phyloP scores from a whole-genome alignment of 2,329 filamentous ascomycete species.

The Verticillium albo-atrum region DNA sequence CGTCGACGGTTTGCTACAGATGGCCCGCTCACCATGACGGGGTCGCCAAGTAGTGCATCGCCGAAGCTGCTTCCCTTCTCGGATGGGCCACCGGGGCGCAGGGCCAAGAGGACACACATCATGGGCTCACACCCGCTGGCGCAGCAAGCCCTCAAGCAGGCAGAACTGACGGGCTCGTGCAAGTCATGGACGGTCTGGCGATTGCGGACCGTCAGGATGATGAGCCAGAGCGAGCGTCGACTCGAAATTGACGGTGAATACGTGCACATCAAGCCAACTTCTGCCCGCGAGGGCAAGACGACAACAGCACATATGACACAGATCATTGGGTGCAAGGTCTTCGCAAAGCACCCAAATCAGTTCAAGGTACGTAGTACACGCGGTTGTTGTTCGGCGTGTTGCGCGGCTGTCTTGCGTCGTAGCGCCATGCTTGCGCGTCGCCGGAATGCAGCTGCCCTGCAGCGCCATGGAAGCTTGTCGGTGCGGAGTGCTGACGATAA shows the following conservation, averaged over 20 bases:
- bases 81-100: conserved; percentile 36
- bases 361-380: conserved; percentile 58
- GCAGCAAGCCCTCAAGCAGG: conserved; percentile 56
- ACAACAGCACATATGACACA: conserved; percentile 80
- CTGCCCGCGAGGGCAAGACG: conserved; percentile 62
- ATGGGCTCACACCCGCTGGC: conserved; percentile 63
- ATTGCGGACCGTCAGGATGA: conserved; percentile 78
- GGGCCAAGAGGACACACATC: conserved; percentile 46
- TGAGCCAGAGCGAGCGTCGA: conserved; percentile 69
- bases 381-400: background rate
- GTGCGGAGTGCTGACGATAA: background rate
- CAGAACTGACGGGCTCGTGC: conserved; percentile 56
- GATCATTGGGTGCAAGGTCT: conserved; percentile 78
- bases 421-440: background rate
- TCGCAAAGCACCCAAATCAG: conserved; percentile 72
- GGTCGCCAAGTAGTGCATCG: conserved; percentile 65
- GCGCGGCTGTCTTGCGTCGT: background rate
- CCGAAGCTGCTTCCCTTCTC: conserved; percentile 58
- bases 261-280: conserved; percentile 75
- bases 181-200: conserved; percentile 77
- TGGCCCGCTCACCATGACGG: conserved; percentile 62
- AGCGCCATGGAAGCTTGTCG: background rate
- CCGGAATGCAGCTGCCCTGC: background rate
- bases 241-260: conserved; percentile 82
- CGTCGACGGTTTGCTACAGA: conserved; percentile 72